Evolutionary conservation across 768 basidiomycete genomes (phyloP).

Genomic region (Psilocybe sp.): DNA sequence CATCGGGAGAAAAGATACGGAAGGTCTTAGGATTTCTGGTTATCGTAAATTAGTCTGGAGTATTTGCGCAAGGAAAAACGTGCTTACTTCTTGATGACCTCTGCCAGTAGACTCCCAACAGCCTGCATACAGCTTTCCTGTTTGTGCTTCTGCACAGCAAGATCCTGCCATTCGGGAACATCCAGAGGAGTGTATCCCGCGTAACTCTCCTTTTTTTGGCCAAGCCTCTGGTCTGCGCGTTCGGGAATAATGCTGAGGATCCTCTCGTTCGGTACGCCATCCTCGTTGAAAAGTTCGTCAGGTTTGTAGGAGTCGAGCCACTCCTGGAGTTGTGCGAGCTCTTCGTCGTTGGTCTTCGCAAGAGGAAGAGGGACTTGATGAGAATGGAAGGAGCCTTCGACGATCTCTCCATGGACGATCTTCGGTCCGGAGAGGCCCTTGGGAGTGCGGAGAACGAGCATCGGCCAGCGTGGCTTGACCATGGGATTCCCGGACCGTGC

Average conservation of each 20-base stretch:
- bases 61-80: neutral
- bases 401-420: slow-evolving; percentile 59
- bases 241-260: slow-evolving; percentile 61
- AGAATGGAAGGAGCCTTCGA: slow-evolving; percentile 80
- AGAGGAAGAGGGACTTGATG: slow-evolving; percentile 88
- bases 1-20: slow-evolving; percentile 91
- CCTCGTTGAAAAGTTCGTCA: slow-evolving; percentile 57
- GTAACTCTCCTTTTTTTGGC: slow-evolving; percentile 68
- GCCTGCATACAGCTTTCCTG: slow-evolving; percentile 80
- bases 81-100: slow-evolving; percentile 53
- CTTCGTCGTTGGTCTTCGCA: slow-evolving; percentile 60
- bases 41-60: neutral
- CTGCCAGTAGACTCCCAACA: slow-evolving; percentile 53
- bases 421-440: slow-evolving; percentile 81
- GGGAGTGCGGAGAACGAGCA: slow-evolving; percentile 82
- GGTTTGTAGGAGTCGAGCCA: slow-evolving; percentile 80
- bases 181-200: slow-evolving; percentile 56
- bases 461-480: slow-evolving; percentile 88
- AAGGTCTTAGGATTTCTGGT: slow-evolving; percentile 70
- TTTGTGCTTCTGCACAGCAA: slow-evolving; percentile 47
- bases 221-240: slow-evolving; percentile 57
- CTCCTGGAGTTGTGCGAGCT: slow-evolving; percentile 58
- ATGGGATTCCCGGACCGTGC: slow-evolving; percentile 77
- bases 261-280: slow-evolving; percentile 51
- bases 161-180: slow-evolving; percentile 63